Conservation (phyloP, 768 basidiomycete genomes). For the Daedalea quercina region DNA sequence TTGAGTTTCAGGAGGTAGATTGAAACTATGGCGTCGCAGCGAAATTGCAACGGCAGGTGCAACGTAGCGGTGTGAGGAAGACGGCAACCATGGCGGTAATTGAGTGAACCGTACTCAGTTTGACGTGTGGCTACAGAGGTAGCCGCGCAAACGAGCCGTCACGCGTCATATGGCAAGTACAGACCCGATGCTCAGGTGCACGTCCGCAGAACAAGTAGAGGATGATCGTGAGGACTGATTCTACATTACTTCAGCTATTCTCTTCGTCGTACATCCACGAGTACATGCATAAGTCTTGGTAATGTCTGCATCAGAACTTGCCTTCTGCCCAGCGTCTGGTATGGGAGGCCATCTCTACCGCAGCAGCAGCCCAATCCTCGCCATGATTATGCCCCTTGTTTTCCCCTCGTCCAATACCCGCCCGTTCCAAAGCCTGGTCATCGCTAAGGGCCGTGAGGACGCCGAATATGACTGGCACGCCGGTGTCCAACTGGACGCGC, state of each 20-base stretch:
- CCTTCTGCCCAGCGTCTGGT: conserved; percentile 64
- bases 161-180: not conserved
- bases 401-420: conserved; percentile 72
- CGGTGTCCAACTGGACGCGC: conserved; percentile 90
- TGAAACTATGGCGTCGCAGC: no score
- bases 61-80: not conserved
- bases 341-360: conserved; percentile 85
- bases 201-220: no score
- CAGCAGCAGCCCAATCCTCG: conserved; percentile 95
- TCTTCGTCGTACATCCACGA: not conserved
- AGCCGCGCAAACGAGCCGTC: not conserved
- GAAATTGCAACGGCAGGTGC: not conserved
- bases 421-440: conserved; percentile 89
- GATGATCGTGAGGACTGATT: no score
- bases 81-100: not conserved
- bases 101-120: not conserved
- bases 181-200: no score
- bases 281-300: not conserved
- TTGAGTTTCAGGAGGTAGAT: no score
- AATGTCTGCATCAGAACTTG: conserved; percentile 35
- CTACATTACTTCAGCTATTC: not conserved
- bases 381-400: conserved; percentile 93
- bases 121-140: not conserved
- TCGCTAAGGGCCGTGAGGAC: conserved; percentile 90
- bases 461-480: conserved; percentile 93